Percentiles rank a stretch among this genome's conserved stretches.
Evolutionary conservation across 2,329 filamentous ascomycete species (phyloP).

Genomic region (Trichoderma polysporum): DNA sequence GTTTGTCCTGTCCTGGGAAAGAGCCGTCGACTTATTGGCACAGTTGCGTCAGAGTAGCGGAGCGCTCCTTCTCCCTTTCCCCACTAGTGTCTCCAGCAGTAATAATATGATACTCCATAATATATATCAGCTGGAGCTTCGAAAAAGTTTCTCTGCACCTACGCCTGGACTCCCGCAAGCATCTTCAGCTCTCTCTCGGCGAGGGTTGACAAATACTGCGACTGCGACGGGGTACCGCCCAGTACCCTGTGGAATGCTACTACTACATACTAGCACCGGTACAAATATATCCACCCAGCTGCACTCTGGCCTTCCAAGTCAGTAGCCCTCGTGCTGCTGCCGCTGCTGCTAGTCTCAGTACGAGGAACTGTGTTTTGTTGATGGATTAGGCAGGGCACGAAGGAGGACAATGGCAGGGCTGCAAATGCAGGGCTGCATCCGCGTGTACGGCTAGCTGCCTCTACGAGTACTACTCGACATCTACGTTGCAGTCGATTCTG

Average conservation of each 20-base stretch:
- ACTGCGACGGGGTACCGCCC: not conserved
- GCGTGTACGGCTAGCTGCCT: not conserved
- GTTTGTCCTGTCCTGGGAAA: not conserved
- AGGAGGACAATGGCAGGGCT: not conserved
- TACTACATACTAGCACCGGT: not conserved
- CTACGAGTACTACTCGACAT: not conserved
- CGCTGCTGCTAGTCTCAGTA: not conserved
- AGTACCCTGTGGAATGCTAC: not conserved
- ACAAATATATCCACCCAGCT: not conserved
- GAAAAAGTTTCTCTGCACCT: not conserved
- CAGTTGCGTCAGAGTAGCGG: conserved; percentile 17
- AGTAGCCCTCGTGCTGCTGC: not conserved
- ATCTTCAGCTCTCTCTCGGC: not conserved
- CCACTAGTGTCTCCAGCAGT: conserved; percentile 18
- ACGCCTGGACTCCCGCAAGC: not conserved
- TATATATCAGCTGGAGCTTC: conserved; percentile 1
- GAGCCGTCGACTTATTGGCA: not conserved
- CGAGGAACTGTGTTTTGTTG: not conserved
- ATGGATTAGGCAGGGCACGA: not conserved
- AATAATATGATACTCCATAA: conserved; percentile 17
- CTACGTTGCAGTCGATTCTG: conserved; percentile 14
- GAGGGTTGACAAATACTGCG: not conserved
- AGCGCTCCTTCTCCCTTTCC: conserved; percentile 5
- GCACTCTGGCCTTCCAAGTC: not conserved
- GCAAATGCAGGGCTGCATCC: conserved; percentile 4